Conservation (phyloP, 108 stramenopile species). For the Fistulifera solaris region DNA sequence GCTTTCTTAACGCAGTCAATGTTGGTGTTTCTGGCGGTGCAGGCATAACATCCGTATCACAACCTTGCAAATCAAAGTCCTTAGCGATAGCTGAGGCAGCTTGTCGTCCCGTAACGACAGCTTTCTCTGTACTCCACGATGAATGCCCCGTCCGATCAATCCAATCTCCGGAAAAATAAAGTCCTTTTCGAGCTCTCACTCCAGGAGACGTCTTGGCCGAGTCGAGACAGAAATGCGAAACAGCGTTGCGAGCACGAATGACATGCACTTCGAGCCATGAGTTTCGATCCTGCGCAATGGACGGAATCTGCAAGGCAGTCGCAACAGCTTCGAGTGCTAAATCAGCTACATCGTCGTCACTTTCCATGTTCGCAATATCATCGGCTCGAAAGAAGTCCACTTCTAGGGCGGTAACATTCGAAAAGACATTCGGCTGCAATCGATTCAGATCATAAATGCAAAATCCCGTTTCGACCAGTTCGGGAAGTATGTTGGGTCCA, state of each 20-base stretch:
- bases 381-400: slow-evolving; percentile 80
- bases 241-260: slow-evolving; percentile 59
- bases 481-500: slow-evolving; percentile 54
- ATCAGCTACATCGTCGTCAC: slow-evolving; percentile 31
- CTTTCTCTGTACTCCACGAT: slow-evolving; percentile 74
- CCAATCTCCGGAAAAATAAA: slow-evolving; percentile 74
- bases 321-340: slow-evolving; percentile 48
- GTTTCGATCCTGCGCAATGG: slow-evolving; percentile 13
- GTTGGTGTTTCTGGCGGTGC: slow-evolving; percentile 58
- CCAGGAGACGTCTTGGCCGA: slow-evolving; percentile 49
- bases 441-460: slow-evolving; percentile 76
- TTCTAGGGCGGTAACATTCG: slow-evolving; percentile 33
- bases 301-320: slow-evolving; percentile 34
- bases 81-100: slow-evolving; percentile 43
- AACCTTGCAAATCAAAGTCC: slow-evolving; percentile 36
- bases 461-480: slow-evolving; percentile 70
- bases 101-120: slow-evolving; percentile 73
- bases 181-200: slow-evolving; percentile 34
- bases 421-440: slow-evolving; percentile 39
- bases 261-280: slow-evolving; percentile 12
- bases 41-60: slow-evolving; percentile 36
- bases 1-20: slow-evolving; percentile 35
- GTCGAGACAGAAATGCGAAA: slow-evolving; percentile 64
- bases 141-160: slow-evolving; percentile 68
- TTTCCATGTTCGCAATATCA: slow-evolving; percentile 35